Conservation (phyloP, 805 yeast species). For the Komagataella ulmi region DNA sequence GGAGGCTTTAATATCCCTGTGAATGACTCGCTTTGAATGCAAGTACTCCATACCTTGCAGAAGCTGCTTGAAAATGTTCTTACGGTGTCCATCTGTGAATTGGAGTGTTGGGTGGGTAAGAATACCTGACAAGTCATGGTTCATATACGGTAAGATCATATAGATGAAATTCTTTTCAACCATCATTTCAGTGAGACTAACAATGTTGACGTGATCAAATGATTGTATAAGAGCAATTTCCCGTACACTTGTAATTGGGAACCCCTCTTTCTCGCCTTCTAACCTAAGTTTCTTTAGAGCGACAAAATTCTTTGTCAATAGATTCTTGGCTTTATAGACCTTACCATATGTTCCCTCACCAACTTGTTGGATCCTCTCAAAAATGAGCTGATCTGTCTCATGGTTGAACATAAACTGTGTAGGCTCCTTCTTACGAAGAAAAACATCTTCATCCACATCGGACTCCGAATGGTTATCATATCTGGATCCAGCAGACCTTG, state of each 20-base stretch:
- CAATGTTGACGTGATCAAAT: slow-evolving; percentile 70
- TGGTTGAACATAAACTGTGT: slow-evolving; percentile 9
- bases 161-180: slow-evolving; percentile 61
- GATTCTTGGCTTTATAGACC: slow-evolving; percentile 78
- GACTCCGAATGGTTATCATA: neutral
- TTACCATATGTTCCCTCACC: slow-evolving; percentile 99
- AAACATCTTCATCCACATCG: neutral
- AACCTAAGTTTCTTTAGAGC: slow-evolving; percentile 78
- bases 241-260: slow-evolving; percentile 90
- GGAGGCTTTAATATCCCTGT: slow-evolving; percentile 75
- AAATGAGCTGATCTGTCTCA: slow-evolving; percentile 24
- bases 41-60: slow-evolving; percentile 57
- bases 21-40: slow-evolving; percentile 57
- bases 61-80: slow-evolving; percentile 52
- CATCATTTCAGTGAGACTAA: slow-evolving; percentile 81
- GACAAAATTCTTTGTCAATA: slow-evolving; percentile 53
- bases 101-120: slow-evolving; percentile 60
- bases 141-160: slow-evolving; percentile 90
- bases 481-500: neutral
- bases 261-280: slow-evolving; percentile 85
- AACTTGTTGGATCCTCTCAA: slow-evolving; percentile 71
- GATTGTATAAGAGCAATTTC: slow-evolving; percentile 80
- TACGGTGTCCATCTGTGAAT: slow-evolving; percentile 50
- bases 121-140: slow-evolving; percentile 85
- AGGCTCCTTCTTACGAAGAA: neutral